phyloP scores from a whole-genome alignment of 2,329 filamentous ascomycete genomes.

The Apiospora marii region DNA sequence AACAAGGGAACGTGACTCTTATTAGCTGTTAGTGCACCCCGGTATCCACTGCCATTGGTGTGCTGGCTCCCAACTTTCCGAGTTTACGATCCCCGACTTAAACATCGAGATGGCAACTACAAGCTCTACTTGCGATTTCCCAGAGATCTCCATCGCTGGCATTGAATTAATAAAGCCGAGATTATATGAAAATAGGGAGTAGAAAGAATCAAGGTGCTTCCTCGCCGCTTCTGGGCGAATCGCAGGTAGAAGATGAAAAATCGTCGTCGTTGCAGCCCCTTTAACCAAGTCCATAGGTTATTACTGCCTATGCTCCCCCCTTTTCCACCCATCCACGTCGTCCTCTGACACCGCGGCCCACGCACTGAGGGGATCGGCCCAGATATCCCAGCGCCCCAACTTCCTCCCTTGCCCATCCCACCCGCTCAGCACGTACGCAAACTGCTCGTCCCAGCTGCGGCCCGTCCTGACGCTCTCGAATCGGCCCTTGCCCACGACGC shows the following conservation, averaged over 20 bases:
- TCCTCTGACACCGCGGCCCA: conserved; percentile 27
- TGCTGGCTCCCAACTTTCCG: background rate
- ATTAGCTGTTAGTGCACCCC: conserved; percentile 2
- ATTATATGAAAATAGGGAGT: background rate
- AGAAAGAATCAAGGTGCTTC: background rate
- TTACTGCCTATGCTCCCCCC: conserved; percentile 25
- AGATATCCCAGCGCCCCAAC: conserved; percentile 27
- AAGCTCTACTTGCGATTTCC: background rate
- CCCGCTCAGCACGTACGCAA: conserved; percentile 27
- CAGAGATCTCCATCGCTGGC: no score
- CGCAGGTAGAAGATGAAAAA: background rate
- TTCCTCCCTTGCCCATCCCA: conserved; percentile 26
- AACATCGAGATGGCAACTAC: conserved; percentile 4
- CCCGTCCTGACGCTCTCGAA: conserved; percentile 29
- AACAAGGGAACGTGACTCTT: background rate
- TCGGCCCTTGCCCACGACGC: conserved; percentile 26
- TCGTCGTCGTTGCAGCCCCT: background rate
- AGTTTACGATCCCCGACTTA: background rate
- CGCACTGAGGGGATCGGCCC: conserved; percentile 29
- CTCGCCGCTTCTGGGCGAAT: background rate
- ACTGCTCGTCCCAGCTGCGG: conserved; percentile 29
- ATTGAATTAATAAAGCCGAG: background rate
- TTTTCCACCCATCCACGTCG: conserved; percentile 27
- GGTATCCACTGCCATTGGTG: conserved; percentile 2
- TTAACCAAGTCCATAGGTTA: background rate